These are phyloP conservation scores for Teratosphaeria viscida DNA, from an alignment of 2,329 filamentous ascomycete genomes.

Conservation along the genomic window DNA sequence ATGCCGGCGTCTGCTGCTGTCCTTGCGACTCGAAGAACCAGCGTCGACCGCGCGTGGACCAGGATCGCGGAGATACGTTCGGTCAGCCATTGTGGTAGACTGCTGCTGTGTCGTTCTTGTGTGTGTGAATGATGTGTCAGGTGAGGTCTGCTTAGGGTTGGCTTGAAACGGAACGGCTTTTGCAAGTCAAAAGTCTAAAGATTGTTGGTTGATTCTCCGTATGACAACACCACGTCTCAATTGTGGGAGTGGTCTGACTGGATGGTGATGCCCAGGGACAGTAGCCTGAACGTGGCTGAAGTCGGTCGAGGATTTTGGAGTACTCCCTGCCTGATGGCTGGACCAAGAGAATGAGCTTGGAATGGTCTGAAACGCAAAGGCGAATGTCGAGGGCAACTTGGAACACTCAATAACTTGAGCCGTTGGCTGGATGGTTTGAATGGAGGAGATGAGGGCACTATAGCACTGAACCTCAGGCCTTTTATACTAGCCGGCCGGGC, in stretches of 20 bases:
- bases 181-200: neutral
- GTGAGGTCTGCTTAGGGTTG: conserved; percentile 2
- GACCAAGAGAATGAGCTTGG: neutral
- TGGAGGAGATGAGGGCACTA: neutral
- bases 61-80: conserved; percentile 20
- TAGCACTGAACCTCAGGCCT: neutral
- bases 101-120: conserved; percentile 3
- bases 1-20: conserved; percentile 10
- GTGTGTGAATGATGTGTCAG: neutral
- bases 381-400: neutral
- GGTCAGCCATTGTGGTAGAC: conserved; percentile 10
- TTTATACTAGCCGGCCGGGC: neutral
- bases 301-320: neutral
- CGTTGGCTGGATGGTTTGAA: neutral
- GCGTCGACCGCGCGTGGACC: conserved; percentile 21
- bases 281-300: neutral
- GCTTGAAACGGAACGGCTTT: neutral
- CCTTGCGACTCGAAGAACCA: conserved; percentile 10
- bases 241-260: neutral
- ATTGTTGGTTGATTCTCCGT: neutral
- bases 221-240: neutral
- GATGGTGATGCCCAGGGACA: neutral
- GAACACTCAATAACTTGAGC: neutral
- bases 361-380: neutral
- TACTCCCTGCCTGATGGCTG: neutral